phyloP scores from a whole-genome alignment of 176 grass and related monocot species.

The Oryza glumipatula region DNA sequence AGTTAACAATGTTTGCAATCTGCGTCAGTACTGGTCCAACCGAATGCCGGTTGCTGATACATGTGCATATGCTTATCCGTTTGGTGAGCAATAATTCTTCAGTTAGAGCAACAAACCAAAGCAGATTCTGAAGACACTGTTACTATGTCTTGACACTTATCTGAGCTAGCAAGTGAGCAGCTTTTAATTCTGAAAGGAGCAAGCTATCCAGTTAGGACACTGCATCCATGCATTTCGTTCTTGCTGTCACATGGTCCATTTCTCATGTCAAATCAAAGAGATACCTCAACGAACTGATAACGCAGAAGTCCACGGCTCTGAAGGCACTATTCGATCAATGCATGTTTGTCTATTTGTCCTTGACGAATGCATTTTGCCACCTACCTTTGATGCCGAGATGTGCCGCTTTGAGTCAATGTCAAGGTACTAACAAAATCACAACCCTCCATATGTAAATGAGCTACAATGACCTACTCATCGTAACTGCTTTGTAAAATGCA shows the following conservation, averaged over 20 bases:
- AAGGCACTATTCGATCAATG: neutral
- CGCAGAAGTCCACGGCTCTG: slow-evolving; percentile 19
- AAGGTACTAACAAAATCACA: neutral
- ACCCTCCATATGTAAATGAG: neutral
- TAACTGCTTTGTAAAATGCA: neutral
- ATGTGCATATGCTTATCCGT: neutral
- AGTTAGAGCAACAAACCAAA: slow-evolving; percentile 29
- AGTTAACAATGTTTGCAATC: neutral
- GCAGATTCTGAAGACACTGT: neutral
- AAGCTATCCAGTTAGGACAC: neutral
- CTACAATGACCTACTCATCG: neutral
- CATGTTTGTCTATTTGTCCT: slow-evolving; percentile 9
- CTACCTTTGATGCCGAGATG: slow-evolving; percentile 30
- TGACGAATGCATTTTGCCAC: slow-evolving; percentile 11
- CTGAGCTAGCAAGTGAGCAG: neutral
- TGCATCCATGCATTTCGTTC: neutral
- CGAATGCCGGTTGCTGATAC: too few species aligned
- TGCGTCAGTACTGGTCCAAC: neutral
- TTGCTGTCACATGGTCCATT: neutral
- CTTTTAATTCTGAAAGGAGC: neutral
- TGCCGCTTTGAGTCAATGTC: neutral
- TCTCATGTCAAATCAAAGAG: slow-evolving; percentile 12
- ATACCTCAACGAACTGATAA: slow-evolving; percentile 4
- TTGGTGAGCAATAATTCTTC: slow-evolving; percentile 32
- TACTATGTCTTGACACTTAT: neutral